These are phyloP conservation scores for Nakataea oryzae DNA, from an alignment of 2,329 filamentous ascomycete genomes.

Conservation along the genomic window DNA sequence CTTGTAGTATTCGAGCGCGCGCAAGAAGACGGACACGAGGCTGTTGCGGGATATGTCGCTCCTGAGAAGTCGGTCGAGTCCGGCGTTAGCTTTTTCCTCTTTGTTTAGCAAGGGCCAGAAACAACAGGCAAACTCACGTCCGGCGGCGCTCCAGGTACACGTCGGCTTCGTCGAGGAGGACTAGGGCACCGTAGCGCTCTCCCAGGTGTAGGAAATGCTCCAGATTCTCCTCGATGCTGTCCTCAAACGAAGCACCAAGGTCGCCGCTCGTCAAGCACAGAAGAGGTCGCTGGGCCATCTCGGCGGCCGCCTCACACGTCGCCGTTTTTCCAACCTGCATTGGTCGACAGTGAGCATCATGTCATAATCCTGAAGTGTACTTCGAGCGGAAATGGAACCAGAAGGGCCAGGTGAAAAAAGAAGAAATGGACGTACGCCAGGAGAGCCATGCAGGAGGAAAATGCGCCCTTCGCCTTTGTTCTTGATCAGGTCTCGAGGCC, in stretches of 20 bases:
- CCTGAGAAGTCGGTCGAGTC: background rate
- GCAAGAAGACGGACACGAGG: conserved; percentile 36
- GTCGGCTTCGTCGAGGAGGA: conserved; percentile 50
- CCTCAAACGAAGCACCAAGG: conserved; percentile 20
- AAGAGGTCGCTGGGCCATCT: conserved; percentile 38
- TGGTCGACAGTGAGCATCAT: background rate
- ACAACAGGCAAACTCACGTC: conserved; percentile 7
- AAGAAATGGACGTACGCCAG: conserved; percentile 21
- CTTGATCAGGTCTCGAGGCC: conserved; percentile 34
- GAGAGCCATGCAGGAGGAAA: conserved; percentile 39
- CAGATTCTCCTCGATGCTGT: conserved; percentile 29
- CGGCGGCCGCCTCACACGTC: conserved; percentile 43
- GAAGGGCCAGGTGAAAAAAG: background rate
- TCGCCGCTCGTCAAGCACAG: conserved; percentile 40
- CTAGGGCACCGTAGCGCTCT: conserved; percentile 37
- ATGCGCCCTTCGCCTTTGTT: conserved; percentile 40
- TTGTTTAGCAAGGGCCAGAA: no score
- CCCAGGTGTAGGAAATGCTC: conserved; percentile 37
- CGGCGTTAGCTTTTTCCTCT: background rate
- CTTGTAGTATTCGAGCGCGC: conserved; percentile 40
- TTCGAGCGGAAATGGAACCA: background rate
- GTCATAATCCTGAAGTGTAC: no score
- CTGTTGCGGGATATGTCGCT: conserved; percentile 34
- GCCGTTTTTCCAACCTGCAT: conserved; percentile 41
- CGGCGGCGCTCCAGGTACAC: conserved; percentile 46